Evolutionary conservation across 2,329 filamentous ascomycete genomes (phyloP).

Genomic region (Sporothrix schenckii): DNA sequence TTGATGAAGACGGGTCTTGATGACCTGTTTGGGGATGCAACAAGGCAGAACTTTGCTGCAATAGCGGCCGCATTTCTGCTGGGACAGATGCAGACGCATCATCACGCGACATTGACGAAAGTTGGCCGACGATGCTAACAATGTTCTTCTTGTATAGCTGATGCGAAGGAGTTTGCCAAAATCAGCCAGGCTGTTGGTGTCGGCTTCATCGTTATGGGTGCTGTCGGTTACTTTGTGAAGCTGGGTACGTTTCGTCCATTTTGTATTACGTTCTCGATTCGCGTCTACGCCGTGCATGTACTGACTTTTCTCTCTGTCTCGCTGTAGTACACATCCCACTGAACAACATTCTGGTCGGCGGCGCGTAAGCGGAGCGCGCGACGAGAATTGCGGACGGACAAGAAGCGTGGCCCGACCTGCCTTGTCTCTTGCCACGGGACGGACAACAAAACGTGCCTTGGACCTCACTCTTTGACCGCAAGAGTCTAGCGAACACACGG

Average conservation of each 20-base stretch:
- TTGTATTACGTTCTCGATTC: neutral
- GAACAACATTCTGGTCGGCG: conserved; percentile 70
- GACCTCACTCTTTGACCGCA: neutral
- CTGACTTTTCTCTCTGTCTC: neutral
- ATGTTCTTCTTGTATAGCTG: conserved; percentile 45
- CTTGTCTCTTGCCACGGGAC: neutral
- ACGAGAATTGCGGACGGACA: neutral
- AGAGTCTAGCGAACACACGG: neutral
- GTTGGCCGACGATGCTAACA: conserved; percentile 34
- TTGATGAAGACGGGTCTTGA: neutral
- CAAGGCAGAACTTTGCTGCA: neutral
- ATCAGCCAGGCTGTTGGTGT: conserved; percentile 62
- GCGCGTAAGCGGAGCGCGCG: conserved; percentile 52
- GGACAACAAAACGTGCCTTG: neutral
- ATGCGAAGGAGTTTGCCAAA: conserved; percentile 59
- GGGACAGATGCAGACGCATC: conserved; percentile 18
- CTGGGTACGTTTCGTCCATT: conserved; percentile 54
- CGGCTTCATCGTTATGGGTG: conserved; percentile 71
- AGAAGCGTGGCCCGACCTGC: neutral
- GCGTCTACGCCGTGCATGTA: neutral
- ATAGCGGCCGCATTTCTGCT: neutral
- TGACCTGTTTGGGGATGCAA: neutral
- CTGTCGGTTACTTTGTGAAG: conserved; percentile 71
- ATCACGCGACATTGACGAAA: neutral
- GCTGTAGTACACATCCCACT: conserved; percentile 66